Evolutionary conservation across 2,329 filamentous ascomycete species (phyloP), one percentile per base, ranked within the genome.

Genomic region (Penicillium sp.): DNA sequence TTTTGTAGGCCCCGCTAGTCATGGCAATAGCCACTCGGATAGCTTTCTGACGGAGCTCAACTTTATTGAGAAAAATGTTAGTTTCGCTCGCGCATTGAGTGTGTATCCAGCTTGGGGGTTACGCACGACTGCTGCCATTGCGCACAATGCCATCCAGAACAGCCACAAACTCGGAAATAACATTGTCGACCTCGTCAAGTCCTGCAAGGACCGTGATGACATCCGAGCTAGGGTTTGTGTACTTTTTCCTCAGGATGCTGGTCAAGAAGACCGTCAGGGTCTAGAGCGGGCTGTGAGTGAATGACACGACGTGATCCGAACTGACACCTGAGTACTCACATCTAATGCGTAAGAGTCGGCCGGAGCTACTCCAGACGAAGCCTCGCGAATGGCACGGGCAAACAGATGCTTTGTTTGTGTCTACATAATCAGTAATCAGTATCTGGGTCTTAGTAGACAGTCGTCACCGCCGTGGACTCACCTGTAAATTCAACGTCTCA

Each of bases 1-100:
- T 98, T 78, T 96, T 93, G 76, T 97, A 98, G 59, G 93, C 93
- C n/a, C 94, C 93, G 10, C 93, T 92, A 6, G 92, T 91, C 58
- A 97, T 88, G 14, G 93, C 89, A 60, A 97, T 84, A 7, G 93
- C 88, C 46, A 92, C 89, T 68, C 91, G 85, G 33, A 97, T 85
- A 7, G 93, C 94, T 73, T 91, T 93, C 67, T 88, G 84, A 59
- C 93, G 88, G 55, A 95, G 74, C 42, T 90, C 85, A 71, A 90
- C 90, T 93, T 6, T 55, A n/a, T 16, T 30, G 19, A 16, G 28
- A 59, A 54, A 63, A 52, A 46, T 25, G 5, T 62, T 45, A 57
- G 33, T 5, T 33, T 22, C 54, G 16, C 51, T 28, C 25, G 14
- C 43, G 3, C 6, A 28, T 42, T 25, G 10, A 13, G 25, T 30